Conservation (phyloP, 495 filamentous ascomycete species). For the Massariosphaeria phaeospora region DNA sequence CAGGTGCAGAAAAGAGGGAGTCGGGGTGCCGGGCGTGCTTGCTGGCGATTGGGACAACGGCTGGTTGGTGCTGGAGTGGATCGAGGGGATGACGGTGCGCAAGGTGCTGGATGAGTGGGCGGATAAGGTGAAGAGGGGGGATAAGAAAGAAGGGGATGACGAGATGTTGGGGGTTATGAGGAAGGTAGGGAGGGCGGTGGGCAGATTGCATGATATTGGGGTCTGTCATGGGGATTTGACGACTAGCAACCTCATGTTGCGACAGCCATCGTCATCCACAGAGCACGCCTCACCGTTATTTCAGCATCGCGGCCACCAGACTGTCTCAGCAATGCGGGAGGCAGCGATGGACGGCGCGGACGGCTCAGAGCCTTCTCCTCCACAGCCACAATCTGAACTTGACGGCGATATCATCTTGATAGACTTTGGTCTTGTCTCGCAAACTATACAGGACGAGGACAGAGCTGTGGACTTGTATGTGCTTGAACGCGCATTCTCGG, state of each 20-base stretch:
- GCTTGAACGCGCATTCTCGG: constrained; percentile 90
- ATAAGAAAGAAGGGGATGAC: constrained; percentile 29
- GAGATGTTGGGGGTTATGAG: constrained; percentile 57
- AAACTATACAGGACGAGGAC: constrained; percentile 83
- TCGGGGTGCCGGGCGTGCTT: constrained; percentile 71
- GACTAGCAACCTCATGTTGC: constrained; percentile 93
- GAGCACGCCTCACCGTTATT: constrained; percentile 16
- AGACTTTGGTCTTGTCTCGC: constrained; percentile 88
- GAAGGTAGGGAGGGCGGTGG: constrained; percentile 68
- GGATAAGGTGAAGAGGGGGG: constrained; percentile 20
- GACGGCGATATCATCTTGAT: constrained; percentile 82
- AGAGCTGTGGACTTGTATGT: constrained; percentile 96
- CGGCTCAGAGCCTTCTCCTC: not conserved
- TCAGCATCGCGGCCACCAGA: not conserved
- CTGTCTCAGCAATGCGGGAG: constrained; percentile 12
- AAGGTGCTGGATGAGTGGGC: constrained; percentile 64
- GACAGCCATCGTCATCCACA: constrained; percentile 34
- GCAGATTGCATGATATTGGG: constrained; percentile 72
- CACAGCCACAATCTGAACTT: not conserved
- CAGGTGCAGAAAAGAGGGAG: constrained; percentile 68
- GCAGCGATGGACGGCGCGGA: constrained; percentile 5
- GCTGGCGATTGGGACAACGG: constrained; percentile 66
- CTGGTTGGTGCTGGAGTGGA: constrained; percentile 90
- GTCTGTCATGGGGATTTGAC: constrained; percentile 94
- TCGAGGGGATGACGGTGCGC: constrained; percentile 66